Base-by-base conservation (phyloP, 441 rosid species). In the Kokia cookei region DNA sequence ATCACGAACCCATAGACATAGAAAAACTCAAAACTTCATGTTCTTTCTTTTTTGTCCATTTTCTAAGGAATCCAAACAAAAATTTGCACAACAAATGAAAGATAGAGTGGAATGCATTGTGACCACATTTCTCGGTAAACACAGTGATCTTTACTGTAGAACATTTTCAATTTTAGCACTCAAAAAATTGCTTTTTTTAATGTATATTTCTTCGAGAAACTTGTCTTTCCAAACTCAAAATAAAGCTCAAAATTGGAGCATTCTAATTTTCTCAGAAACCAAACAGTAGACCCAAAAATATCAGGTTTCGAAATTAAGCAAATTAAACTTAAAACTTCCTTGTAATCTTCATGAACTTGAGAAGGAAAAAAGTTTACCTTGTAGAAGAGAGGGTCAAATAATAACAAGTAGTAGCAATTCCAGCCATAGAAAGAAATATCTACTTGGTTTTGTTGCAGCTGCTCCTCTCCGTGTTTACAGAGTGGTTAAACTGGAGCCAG, bases 371-470 rank as follows among this genome's bases (percentile, higher is more conserved):
- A 1, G 4, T 53, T 4, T 32, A 91, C 98, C 93, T 87, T 74
- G 75, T 54, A 62, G 83, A 80, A 68, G 86, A 80, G 70, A 91
- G 81, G 71, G 86, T 73, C 26, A 86, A 80, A 61, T 82, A 80
- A 61, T 82, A 83, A 69, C 75, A 82, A 79, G 84, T 27, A 65
- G 26, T 17, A 62, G 76, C 65, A 76, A 88, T 79, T 76, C 90
- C 89, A 45, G 95, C 97, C 98, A 65, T 26, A 29, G 72, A 24
- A 22, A 50, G 65, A 43, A 13, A 62, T 62, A 40, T 58, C 15
- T 7, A 47, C 48, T 17, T 54, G 12, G 42, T 17, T 15, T 42
- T 8, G 8, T 57, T 40, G 74, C 50, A 9, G 22, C 64, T 13
- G 37, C 7, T 27, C 37, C 65, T 69, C 17, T 45, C 66, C 37